Evolutionary conservation across 306 rosid genomes (phyloP), one percentile per base, ranked within the genome.

Genomic region (Acacia acuminata): DNA sequence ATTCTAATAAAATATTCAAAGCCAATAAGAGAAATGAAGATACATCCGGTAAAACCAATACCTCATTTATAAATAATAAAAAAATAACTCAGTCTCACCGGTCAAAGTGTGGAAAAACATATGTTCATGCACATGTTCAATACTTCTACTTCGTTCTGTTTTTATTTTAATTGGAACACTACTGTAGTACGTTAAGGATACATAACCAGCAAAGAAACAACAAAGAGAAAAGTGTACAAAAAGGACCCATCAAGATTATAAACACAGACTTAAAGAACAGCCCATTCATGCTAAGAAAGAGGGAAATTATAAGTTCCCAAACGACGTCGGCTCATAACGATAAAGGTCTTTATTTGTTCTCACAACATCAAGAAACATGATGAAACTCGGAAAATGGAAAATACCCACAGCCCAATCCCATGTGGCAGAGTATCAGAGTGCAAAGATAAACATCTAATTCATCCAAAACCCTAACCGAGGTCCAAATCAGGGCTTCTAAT

Each of bases 391-490:
- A 61, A 86, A 74, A 66, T 9, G 68, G 77, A 51, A 43, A 81
- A 81, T 72, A 77, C 65, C 83, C 67, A 69, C 45, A 14, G 8
- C 19, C 67, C 68, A 71, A 36, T 24, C 66, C 30, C 56, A 34
- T 19, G 4, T 11, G n/a, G 75, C 40, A 30, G 36, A 73, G 32
- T 1, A 43, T 42, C 19, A 12, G 51, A 70, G 55, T 5, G 55
- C 34, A 70, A 42, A 70, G 43, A 43, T 10, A 74, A 36, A 24
- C 14, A 24, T 14, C 24, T 19, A 58, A 69, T n/a, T 8, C 43
- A 60, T 61, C 40, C 15, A 60, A 87, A 87, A 81, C 82, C 87
- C 90, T 84, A 81, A 81, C 19, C 76, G 34, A n/a, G 0, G 43
- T 16, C 4, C 2, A 5, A 51, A 70, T 30, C 7, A 45, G 14